Conservation (phyloP, 2,329 filamentous ascomycete genomes). For the Akanthomyces dipterigenus region DNA sequence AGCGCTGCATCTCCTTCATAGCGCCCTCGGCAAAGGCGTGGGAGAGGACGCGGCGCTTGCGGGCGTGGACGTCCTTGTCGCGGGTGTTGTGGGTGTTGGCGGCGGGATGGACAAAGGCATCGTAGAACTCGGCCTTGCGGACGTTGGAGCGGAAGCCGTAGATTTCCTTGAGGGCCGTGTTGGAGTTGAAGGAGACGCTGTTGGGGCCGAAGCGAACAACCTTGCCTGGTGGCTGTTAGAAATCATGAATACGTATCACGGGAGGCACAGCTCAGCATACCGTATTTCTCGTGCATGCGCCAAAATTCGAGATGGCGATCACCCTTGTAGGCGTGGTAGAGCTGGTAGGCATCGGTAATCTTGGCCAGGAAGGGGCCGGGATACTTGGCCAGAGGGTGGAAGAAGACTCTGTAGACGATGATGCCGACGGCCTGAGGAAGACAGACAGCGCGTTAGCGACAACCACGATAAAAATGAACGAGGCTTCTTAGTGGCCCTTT, state of each 20-base stretch:
- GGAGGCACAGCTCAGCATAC: conserved; percentile 27
- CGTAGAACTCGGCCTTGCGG: conserved; percentile 65
- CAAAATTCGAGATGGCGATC: conserved; percentile 69
- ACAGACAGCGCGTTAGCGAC: background rate
- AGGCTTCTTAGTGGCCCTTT: background rate
- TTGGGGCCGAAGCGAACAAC: conserved; percentile 75
- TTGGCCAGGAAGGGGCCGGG: conserved; percentile 59
- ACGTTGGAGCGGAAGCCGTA: conserved; percentile 59
- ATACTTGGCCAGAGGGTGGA: conserved; percentile 59
- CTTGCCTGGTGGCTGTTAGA: conserved; percentile 35
- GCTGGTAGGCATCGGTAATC: conserved; percentile 56
- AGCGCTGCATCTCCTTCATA: conserved; percentile 61
- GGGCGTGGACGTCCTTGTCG: conserved; percentile 60
- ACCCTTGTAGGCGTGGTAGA: conserved; percentile 69
- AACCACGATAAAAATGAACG: background rate
- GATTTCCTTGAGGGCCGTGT: conserved; percentile 58
- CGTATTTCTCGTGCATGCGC: conserved; percentile 64
- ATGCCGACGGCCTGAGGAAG: conserved; percentile 31
- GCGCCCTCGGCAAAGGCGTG: conserved; percentile 64
- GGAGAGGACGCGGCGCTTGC: conserved; percentile 64
- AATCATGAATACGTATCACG: background rate
- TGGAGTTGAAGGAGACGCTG: conserved; percentile 69
- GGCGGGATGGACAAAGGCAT: conserved; percentile 63
- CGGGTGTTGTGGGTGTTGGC: conserved; percentile 69
- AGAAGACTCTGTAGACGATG: conserved; percentile 50